Base-by-base conservation (phyloP, 1,284 basidiomycete genomes). In the Laetiporus sulphureus region DNA sequence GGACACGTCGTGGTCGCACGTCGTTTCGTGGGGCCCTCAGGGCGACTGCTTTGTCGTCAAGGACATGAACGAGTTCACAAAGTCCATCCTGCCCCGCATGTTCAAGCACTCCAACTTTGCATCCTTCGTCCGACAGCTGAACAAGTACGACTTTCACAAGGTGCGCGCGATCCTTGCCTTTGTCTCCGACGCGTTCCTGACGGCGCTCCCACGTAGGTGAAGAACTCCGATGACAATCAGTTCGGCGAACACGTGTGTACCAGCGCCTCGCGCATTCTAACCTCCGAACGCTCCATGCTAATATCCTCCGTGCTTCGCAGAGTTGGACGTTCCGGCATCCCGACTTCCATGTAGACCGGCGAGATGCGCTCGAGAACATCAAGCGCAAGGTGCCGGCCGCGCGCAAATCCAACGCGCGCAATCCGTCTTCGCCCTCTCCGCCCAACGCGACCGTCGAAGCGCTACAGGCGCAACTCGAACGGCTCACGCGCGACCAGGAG, bases 61-160 rank as follows among this genome's bases (percentile, higher is more conserved):
- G 83, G 91, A 97, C 70, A 95, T 96, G 89, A 95, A 93, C 67
- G 89, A 92, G 54, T 97, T 98, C 65, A 95, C 92, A 33, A 95
- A 92, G 60, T 82, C 84, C 37, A 90, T 97, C 55, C 75, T 97
- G 37, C 94, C 94, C 0, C 83, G 89, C 39, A 86, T 96, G 67
- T 98, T 97, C 76, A 91, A 96, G 58, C 94, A 98, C 63, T 94
- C 90, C 13, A 98, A 98, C 59, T 98, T 98, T 63, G 92, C 93
- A 21, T 83, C 78, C 42, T 95, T 95, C 58, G 91, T 95, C 3
- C 76, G 92, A 8, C 94, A 98, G 64, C 72, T 98, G 31, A 98
- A 98, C 77, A 98, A 97, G 68, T 98, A 98, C 60, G 94, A 96
- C 58, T 98, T 97, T 58, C 92, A 95, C 72, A 98, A 97, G 71